These are phyloP conservation scores for Metroxylon sagu DNA, from an alignment of 176 grass and related monocot genomes.

Conservation along the genomic window DNA sequence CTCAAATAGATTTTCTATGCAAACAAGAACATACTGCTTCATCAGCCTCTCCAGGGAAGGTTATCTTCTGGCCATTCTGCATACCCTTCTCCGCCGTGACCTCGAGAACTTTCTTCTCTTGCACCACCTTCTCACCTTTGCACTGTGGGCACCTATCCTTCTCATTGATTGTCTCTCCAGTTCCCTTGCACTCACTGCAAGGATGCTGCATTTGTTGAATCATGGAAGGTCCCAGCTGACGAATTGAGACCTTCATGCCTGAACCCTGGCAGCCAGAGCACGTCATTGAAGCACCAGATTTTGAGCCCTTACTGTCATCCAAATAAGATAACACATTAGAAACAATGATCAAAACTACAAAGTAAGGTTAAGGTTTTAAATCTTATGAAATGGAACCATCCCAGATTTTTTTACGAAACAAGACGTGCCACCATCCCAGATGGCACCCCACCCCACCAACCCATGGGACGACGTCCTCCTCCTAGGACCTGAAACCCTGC, in stretches of 20 bases:
- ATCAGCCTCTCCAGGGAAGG: constrained; percentile 80
- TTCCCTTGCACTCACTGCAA: constrained; percentile 75
- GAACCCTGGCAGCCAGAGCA: constrained; percentile 60
- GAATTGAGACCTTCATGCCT: constrained; percentile 59
- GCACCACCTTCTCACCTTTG: constrained; percentile 72
- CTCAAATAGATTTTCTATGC: not conserved
- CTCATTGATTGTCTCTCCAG: constrained; percentile 64
- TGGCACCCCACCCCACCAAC: no score
- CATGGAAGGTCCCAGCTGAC: constrained; percentile 73
- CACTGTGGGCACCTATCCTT: constrained; percentile 76
- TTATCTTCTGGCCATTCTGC: constrained; percentile 69
- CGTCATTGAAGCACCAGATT: constrained; percentile 58
- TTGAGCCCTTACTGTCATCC: constrained; percentile 65
- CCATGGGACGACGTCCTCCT: no score
- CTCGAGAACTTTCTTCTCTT: constrained; percentile 77
- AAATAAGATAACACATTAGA: not conserved
- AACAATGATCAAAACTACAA: not conserved
- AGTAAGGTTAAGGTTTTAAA: no score
- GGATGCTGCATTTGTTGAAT: constrained; percentile 87
- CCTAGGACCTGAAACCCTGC: no score
- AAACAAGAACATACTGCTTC: constrained; percentile 41
- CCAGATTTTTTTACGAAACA: no score
- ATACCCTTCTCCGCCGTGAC: constrained; percentile 62
- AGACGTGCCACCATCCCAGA: no score
- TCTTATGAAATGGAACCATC: no score